A percentile compares a stretch with the other conserved stretches of the same genome.
phyloP scores from a whole-genome alignment of 1,284 basidiomycete genomes.

The Naganishia liquefaciens region DNA sequence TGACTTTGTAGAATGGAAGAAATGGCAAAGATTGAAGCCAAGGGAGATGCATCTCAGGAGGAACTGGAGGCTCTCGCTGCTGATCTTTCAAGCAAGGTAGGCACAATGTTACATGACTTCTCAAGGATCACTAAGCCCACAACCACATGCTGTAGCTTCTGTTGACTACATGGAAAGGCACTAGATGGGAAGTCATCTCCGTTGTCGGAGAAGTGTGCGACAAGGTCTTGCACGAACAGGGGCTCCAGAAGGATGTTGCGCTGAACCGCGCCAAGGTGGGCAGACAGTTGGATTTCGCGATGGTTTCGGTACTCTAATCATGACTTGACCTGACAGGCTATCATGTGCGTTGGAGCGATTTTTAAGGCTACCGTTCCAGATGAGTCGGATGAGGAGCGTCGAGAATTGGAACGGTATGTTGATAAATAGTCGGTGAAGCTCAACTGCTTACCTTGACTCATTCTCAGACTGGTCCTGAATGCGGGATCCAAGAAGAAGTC shows the following conservation, averaged over 20 bases:
- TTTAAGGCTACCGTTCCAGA: conserved; percentile 82
- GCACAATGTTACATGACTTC: conserved; percentile 3
- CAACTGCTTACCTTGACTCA: neutral
- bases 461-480: conserved; percentile 51
- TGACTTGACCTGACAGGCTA: conserved; percentile 58
- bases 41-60: conserved; percentile 77
- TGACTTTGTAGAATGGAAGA: conserved; percentile 62
- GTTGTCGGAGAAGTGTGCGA: conserved; percentile 68
- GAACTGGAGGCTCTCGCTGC: conserved; percentile 83
- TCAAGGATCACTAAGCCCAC: conserved; percentile 2
- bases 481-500: conserved; percentile 54
- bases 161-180: conserved; percentile 92
- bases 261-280: conserved; percentile 77
- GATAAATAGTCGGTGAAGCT: neutral
- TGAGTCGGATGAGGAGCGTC: conserved; percentile 83
- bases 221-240: conserved; percentile 73
- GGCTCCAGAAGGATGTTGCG: conserved; percentile 67
- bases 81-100: conserved; percentile 88
- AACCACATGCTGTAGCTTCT: conserved; percentile 63
- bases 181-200: conserved; percentile 85
- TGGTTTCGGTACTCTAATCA: too few species aligned
- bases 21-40: conserved; percentile 86
- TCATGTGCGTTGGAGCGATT: conserved; percentile 77
- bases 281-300: neutral
- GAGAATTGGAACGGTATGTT: conserved; percentile 77